Evolutionary conservation across 495 filamentous ascomycete species (phyloP).

Genomic region (Lindgomyces ingoldianus): DNA sequence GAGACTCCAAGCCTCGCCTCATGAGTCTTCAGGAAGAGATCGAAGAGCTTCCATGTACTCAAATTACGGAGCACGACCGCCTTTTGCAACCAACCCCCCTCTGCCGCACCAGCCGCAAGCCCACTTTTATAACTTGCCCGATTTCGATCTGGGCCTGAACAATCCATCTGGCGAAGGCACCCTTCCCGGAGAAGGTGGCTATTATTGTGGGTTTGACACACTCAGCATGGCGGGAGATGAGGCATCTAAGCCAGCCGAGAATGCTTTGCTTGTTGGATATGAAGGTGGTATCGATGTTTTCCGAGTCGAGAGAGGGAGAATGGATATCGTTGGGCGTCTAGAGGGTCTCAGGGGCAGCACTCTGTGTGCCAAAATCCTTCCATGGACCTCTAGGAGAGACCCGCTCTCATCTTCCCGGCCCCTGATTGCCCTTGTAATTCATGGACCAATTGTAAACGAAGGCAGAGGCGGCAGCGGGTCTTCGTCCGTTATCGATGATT

Average conservation of each 20-base stretch:
- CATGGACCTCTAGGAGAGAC: slow-evolving; percentile 55
- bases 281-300: slow-evolving; percentile 74
- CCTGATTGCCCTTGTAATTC: slow-evolving; percentile 71
- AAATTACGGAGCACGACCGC: slow-evolving; percentile 49
- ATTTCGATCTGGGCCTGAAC: slow-evolving; percentile 53
- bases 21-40: slow-evolving; percentile 28
- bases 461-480: slow-evolving; percentile 17
- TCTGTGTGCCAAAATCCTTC: slow-evolving; percentile 74
- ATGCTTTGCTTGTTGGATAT: slow-evolving; percentile 73
- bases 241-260: slow-evolving; percentile 56
- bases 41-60: slow-evolving; percentile 62
- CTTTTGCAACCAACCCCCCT: slow-evolving; percentile 59
- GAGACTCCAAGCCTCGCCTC: slow-evolving; percentile 37
- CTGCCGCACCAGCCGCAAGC: slow-evolving; percentile 80
- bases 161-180: slow-evolving; percentile 43
- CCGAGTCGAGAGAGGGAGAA: slow-evolving; percentile 64
- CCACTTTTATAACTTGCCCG: slow-evolving; percentile 62
- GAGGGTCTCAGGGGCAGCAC: slow-evolving; percentile 78
- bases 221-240: slow-evolving; percentile 55
- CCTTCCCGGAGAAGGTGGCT: slow-evolving; percentile 63
- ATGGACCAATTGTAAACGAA: slow-evolving; percentile 61
- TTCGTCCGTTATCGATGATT: slow-evolving; percentile 29
- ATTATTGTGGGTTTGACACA: slow-evolving; percentile 77
- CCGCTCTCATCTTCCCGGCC: slow-evolving; percentile 53
- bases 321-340: slow-evolving; percentile 65